Evolutionary conservation across 805 yeast species (phyloP).

Genomic region (Hanseniaspora meyeri): DNA sequence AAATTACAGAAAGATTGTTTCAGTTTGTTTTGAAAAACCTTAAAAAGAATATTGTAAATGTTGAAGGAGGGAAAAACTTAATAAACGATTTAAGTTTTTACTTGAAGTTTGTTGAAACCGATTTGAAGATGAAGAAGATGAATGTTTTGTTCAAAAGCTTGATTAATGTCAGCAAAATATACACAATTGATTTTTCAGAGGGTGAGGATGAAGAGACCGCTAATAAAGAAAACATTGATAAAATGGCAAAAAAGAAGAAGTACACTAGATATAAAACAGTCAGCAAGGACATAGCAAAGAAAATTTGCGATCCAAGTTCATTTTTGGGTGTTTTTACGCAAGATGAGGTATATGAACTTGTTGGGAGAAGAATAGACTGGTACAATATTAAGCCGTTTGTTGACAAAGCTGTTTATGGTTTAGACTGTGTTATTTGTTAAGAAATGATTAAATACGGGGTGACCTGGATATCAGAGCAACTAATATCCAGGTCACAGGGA

Average conservation of each 20-base stretch:
- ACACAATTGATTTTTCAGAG: constrained; percentile 39
- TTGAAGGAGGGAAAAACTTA: constrained; percentile 68
- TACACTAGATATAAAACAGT: constrained; percentile 33
- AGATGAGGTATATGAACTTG: constrained; percentile 89
- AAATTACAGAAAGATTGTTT: constrained; percentile 78
- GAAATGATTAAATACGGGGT: constrained; percentile 30
- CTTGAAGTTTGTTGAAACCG: constrained; percentile 53
- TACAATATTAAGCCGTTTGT: constrained; percentile 58
- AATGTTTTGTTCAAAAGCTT: constrained; percentile 66
- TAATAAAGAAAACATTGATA: neutral
- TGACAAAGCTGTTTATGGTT: constrained; percentile 89
- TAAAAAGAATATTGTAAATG: constrained; percentile 60
- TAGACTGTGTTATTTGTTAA: constrained; percentile 66
- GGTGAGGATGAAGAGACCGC: constrained; percentile 14
- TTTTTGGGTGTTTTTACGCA: constrained; percentile 83
- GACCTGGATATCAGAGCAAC: too few species aligned
- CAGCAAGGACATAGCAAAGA: constrained; percentile 70
- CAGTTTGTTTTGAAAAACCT: constrained; percentile 62
- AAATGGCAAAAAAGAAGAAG: constrained; percentile 3
- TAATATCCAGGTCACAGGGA: too few species aligned
- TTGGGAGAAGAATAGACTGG: constrained; percentile 85
- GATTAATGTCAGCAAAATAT: constrained; percentile 75
- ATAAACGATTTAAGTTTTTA: constrained; percentile 73
- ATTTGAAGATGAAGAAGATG: constrained; percentile 52
- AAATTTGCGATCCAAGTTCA: constrained; percentile 70